Evolutionary conservation across 768 basidiomycete species (phyloP).

Genomic region (Phaeolepiota aurea): DNA sequence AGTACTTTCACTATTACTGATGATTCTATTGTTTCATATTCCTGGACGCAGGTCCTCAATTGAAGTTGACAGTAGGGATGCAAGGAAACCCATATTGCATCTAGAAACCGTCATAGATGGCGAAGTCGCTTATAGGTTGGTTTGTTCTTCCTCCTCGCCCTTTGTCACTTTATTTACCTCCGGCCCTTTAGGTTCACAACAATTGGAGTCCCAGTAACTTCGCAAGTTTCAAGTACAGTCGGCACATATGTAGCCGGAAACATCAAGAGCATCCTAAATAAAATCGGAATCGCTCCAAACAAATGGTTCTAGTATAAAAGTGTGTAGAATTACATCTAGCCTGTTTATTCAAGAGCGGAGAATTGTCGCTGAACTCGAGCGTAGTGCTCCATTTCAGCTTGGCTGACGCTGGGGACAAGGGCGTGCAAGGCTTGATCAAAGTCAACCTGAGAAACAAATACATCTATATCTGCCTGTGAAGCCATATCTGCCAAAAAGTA

Average conservation of each 20-base stretch:
- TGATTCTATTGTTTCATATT: not conserved
- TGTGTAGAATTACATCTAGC: not conserved
- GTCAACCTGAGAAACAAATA: slow-evolving; percentile 64
- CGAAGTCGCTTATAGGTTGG: slow-evolving; percentile 41
- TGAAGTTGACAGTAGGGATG: slow-evolving; percentile 58
- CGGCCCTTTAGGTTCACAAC: slow-evolving; percentile 31
- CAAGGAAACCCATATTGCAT: slow-evolving; percentile 38
- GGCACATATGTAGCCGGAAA: slow-evolving; percentile 37
- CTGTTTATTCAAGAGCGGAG: slow-evolving; percentile 19
- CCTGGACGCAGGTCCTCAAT: slow-evolving; percentile 46
- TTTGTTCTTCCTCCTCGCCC: slow-evolving; percentile 2
- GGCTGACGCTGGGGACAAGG: slow-evolving; percentile 76
- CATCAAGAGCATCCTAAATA: slow-evolving; percentile 47
- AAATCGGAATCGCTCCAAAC: slow-evolving; percentile 43
- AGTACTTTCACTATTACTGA: slow-evolving; percentile 6
- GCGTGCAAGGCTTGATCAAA: slow-evolving; percentile 67
- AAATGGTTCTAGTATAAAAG: slow-evolving; percentile 7
- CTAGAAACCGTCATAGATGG: slow-evolving; percentile 60
- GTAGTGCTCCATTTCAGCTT: slow-evolving; percentile 83
- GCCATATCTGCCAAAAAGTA: slow-evolving; percentile 87
- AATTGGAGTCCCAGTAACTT: slow-evolving; percentile 36
- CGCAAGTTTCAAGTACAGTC: slow-evolving; percentile 32
- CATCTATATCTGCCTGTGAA: slow-evolving; percentile 49
- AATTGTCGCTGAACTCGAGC: slow-evolving; percentile 62
- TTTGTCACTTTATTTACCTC: not conserved